These are phyloP conservation scores for Lactarius hengduanensis DNA, from an alignment of 768 basidiomycete genomes.

Conservation along the genomic window DNA sequence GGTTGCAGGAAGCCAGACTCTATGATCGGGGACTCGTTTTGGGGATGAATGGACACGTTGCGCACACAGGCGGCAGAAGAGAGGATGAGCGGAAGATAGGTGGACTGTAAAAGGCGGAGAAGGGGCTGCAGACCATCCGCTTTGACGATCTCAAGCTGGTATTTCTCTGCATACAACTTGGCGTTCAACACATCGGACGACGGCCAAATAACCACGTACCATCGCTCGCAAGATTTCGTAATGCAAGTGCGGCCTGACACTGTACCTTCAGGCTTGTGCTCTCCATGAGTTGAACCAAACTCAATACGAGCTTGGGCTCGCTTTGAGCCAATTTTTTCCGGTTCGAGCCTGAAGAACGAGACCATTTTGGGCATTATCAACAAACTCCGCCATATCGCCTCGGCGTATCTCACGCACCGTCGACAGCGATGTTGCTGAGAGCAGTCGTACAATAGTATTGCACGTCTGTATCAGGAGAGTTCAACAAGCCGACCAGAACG, in stretches of 20 bases:
- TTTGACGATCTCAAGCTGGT: conserved; percentile 97
- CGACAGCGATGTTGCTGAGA: conserved; percentile 96
- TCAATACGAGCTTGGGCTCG: conserved; percentile 92
- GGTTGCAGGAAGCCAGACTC: conserved; percentile 97
- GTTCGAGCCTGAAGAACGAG: conserved; percentile 57
- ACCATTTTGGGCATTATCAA: conserved; percentile 1
- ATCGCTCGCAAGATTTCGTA: conserved; percentile 95
- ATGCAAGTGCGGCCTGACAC: conserved; percentile 94
- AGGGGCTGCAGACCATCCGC: conserved; percentile 90
- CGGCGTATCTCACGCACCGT: conserved; percentile 50
- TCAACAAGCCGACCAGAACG: conserved; percentile 90
- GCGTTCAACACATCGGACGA: background rate
- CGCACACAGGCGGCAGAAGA: conserved; percentile 98
- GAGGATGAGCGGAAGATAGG: conserved; percentile 95
- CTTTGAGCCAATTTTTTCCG: conserved; percentile 91
- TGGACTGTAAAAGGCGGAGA: conserved; percentile 91
- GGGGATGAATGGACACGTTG: conserved; percentile 97
- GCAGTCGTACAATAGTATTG: conserved; percentile 99
- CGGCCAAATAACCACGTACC: conserved; percentile 48
- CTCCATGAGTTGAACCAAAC: conserved; percentile 94
- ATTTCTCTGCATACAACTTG: conserved; percentile 70
- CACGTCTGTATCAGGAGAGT: conserved; percentile 97
- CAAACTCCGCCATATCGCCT: conserved; percentile 7
- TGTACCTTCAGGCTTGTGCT: conserved; percentile 97
- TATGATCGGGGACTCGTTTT: conserved; percentile 98